Evolutionary conservation across 139 green algal species (phyloP).

Genomic region (Picochlorum sp.): DNA sequence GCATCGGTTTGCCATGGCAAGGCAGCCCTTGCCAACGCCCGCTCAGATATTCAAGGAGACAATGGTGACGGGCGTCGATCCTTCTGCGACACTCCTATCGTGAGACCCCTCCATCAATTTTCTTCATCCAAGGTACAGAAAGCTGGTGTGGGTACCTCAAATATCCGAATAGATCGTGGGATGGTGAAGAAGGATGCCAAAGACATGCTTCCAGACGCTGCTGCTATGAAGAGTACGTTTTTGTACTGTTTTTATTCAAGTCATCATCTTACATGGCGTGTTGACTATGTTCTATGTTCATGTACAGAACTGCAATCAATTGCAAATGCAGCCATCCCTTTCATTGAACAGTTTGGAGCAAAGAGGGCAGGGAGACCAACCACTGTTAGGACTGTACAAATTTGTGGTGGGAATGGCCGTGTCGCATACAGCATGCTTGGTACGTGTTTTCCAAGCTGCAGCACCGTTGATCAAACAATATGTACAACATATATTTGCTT

Average conservation of each 20-base stretch:
- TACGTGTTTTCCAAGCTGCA: not conserved
- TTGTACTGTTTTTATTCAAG: not conserved
- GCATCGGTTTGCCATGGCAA: conserved; percentile 30
- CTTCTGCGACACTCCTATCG: conserved; percentile 28
- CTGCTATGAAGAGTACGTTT: conserved; percentile 1
- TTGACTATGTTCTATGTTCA: not conserved
- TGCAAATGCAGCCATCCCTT: conserved; percentile 36
- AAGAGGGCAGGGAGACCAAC: conserved; percentile 30
- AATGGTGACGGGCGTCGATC: conserved; percentile 56
- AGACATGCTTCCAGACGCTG: not conserved
- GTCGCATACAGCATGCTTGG: conserved; percentile 66
- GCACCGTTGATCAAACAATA: too few species aligned
- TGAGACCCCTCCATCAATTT: conserved; percentile 1
- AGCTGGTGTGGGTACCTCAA: too few species aligned
- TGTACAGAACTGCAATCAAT: conserved; percentile 23
- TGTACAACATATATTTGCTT: not conserved
- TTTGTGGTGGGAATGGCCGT: conserved; percentile 45
- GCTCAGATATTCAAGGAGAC: conserved; percentile 46
- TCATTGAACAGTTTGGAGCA: conserved; percentile 43
- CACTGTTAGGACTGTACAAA: conserved; percentile 55
- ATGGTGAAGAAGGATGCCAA: too few species aligned
- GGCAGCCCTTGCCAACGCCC: not conserved
- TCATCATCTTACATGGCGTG: not conserved
- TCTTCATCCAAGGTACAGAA: too few species aligned
- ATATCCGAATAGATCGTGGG: too few species aligned